These are phyloP conservation scores for Beauveria australis DNA, from an alignment of 2,329 filamentous ascomycete genomes.

Conservation along the genomic window DNA sequence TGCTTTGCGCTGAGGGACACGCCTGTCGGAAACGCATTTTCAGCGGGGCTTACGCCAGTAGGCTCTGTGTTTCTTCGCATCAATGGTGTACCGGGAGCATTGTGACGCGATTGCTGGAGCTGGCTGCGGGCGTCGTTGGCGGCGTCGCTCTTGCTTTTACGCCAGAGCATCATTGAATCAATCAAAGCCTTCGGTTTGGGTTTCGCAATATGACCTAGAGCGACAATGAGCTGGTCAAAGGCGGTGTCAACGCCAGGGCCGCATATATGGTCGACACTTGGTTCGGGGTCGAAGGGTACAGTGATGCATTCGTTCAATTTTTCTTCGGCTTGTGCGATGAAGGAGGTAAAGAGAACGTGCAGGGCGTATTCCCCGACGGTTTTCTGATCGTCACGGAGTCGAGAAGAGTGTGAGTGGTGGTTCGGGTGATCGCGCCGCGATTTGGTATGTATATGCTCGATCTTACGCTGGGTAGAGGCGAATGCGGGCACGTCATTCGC, in stretches of 20 bases:
- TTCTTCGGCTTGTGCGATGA: slow-evolving; percentile 92
- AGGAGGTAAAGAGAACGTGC: slow-evolving; percentile 94
- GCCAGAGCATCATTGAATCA: slow-evolving; percentile 96
- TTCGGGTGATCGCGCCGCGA: slow-evolving; percentile 63
- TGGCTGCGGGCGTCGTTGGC: slow-evolving; percentile 60
- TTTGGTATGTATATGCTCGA: slow-evolving; percentile 58
- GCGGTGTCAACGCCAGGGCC: slow-evolving; percentile 78
- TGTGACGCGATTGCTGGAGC: slow-evolving; percentile 43
- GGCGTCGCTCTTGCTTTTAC: slow-evolving; percentile 88
- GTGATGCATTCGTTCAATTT: slow-evolving; percentile 87
- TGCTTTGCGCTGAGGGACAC: slow-evolving; percentile 45
- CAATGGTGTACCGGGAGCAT: slow-evolving; percentile 39
- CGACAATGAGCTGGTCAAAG: slow-evolving; percentile 91
- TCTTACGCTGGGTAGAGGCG: slow-evolving; percentile 41
- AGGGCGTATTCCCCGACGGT: slow-evolving; percentile 97
- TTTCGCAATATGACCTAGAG: slow-evolving; percentile 87
- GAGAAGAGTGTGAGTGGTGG: slow-evolving; percentile 69
- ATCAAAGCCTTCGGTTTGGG: slow-evolving; percentile 92
- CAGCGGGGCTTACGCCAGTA: slow-evolving; percentile 34
- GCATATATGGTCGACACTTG: slow-evolving; percentile 81
- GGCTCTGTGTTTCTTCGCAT: slow-evolving; percentile 70
- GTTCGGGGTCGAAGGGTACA: slow-evolving; percentile 69
- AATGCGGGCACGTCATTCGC: slow-evolving; percentile 36
- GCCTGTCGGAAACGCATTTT: slow-evolving; percentile 25
- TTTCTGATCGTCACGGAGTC: slow-evolving; percentile 68